Conservation (phyloP, 495 filamentous ascomycete species). For the Choiromyces venosus region DNA sequence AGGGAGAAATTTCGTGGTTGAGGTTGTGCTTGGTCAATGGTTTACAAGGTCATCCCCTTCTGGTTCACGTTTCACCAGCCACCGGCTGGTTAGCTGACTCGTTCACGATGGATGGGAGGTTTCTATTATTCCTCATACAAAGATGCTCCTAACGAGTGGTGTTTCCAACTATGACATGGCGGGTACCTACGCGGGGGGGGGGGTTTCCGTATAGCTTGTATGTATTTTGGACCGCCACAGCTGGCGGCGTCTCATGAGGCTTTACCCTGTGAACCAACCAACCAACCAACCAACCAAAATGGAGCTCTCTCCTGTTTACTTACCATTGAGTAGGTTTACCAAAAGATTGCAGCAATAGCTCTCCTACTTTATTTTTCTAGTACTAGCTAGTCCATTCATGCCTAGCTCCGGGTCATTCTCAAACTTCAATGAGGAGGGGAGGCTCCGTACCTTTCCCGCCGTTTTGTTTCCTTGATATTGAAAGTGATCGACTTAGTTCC, state of each 20-base stretch:
- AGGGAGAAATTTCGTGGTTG: neutral
- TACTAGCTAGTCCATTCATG: neutral
- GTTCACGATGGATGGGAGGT: neutral
- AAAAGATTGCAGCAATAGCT: neutral
- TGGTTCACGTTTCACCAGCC: neutral
- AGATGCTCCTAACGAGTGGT: neutral
- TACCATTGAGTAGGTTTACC: neutral
- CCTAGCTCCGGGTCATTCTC: neutral
- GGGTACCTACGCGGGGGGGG: too few species aligned
- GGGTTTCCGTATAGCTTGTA: too few species aligned
- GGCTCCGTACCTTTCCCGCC: constrained; percentile 1
- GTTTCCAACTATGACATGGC: neutral
- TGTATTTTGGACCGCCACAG: neutral
- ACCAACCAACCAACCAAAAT: too few species aligned
- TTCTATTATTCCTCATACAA: neutral
- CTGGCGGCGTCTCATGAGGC: neutral
- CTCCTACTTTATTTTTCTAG: too few species aligned
- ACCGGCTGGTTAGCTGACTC: neutral
- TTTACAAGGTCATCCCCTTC: neutral
- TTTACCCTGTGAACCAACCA: neutral
- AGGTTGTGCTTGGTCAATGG: neutral
- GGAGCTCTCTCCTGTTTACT: neutral
- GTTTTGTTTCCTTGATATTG: neutral
- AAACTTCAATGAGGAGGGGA: constrained; percentile 4
- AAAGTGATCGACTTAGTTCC: neutral